A percentile compares a stretch with the other conserved stretches of the same genome.
Evolutionary conservation across 228 moss, liverwort and hornwort species (phyloP).

Genomic region (Sphagnum magellanicum): DNA sequence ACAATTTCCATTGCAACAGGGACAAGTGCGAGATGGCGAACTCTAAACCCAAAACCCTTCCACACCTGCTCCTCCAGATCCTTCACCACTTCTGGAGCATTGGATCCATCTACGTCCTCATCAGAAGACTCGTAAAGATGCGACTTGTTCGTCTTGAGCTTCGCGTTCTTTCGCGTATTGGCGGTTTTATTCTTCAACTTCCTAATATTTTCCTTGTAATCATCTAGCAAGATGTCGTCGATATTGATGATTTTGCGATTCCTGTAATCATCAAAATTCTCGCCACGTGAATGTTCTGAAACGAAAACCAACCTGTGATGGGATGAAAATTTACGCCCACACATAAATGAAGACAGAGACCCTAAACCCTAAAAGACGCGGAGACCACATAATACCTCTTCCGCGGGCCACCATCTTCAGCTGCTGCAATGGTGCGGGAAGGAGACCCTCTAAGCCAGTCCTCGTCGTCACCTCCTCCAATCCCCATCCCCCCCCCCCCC

Average conservation of each 20-base stretch:
- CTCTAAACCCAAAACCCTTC: neutral
- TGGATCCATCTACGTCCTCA: constrained; percentile 14
- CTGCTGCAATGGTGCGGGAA: neutral
- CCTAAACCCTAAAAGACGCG: too few relatives aligned
- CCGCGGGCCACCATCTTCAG: neutral
- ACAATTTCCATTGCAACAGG: neutral
- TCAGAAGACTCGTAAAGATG: constrained; percentile 26
- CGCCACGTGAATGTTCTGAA: too few relatives aligned
- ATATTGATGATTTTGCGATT: constrained; percentile 28
- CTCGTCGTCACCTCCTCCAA: constrained; percentile 20
- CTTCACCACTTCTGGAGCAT: constrained; percentile 17
- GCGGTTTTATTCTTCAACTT: constrained; percentile 17
- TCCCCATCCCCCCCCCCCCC: too few relatives aligned
- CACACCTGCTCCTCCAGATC: constrained; percentile 23
- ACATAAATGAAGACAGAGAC: too few relatives aligned
- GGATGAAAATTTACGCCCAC: too few relatives aligned
- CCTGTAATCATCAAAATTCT: constrained; percentile 15
- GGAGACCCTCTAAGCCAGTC: constrained; percentile 28
- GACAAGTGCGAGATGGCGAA: neutral
- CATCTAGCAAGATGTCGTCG: constrained; percentile 33
- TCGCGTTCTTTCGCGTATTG: constrained; percentile 17
- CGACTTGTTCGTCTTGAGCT: constrained; percentile 6
- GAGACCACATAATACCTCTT: too few relatives aligned
- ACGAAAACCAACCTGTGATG: too few relatives aligned
- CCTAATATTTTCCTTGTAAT: constrained; percentile 29